Conservation (phyloP, 345 rosid genomes). For the Heritiera littoralis region DNA sequence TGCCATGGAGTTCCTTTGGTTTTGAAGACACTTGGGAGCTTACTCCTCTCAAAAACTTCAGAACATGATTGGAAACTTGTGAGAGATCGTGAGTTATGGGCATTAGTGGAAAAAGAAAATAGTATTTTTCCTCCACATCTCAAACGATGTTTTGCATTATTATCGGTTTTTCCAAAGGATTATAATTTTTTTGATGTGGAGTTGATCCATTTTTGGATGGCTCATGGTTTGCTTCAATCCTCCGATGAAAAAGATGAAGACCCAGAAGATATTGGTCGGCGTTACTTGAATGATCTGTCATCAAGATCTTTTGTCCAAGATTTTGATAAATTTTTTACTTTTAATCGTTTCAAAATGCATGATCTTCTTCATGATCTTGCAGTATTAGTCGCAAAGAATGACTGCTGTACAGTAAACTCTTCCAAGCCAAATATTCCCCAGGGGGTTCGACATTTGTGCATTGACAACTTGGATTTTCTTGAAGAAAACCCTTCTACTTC, state of each 20-base stretch:
- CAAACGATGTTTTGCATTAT: constrained; percentile 1
- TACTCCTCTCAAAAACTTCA: not conserved
- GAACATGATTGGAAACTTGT: not conserved
- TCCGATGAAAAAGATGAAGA: not conserved
- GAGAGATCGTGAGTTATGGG: not conserved
- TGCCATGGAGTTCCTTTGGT: not conserved
- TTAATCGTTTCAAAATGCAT: not conserved
- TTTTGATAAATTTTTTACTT: not conserved
- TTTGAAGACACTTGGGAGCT: not conserved
- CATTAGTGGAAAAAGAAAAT: not conserved
- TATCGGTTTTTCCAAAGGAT: not conserved
- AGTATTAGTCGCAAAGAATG: not conserved
- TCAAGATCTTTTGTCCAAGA: constrained; percentile 9
- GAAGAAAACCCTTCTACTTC: not conserved
- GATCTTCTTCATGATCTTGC: not conserved
- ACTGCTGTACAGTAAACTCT: not conserved
- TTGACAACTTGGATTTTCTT: not conserved
- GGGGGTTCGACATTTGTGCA: not conserved
- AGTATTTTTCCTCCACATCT: not conserved
- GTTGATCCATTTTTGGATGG: not conserved
- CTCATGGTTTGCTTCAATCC: not conserved
- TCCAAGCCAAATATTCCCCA: not conserved
- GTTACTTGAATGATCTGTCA: not conserved
- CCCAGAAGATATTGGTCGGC: constrained; percentile 4
- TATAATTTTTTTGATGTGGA: not conserved